A percentile compares a stretch with the other conserved stretches of the same genome.
These are phyloP conservation scores for Globisporangium nunn DNA, from an alignment of 352 stramenopile genomes.

Conservation along the genomic window DNA sequence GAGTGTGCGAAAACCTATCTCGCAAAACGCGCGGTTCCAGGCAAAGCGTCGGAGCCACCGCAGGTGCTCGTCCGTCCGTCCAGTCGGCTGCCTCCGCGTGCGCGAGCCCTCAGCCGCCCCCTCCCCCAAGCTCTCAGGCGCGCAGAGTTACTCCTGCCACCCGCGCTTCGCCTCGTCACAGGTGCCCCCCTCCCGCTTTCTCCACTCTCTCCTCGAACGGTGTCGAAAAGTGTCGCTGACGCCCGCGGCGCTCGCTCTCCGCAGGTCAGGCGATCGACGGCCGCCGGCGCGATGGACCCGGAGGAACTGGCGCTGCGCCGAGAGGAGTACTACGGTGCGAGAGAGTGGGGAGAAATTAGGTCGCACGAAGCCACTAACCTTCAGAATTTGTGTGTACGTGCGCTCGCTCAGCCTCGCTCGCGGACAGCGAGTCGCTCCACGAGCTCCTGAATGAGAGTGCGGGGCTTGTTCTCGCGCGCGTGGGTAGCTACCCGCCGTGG, in stretches of 20 bases:
- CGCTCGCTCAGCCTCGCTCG: constrained; percentile 40
- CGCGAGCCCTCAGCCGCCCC: too few relatives aligned
- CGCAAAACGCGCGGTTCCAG: too few relatives aligned
- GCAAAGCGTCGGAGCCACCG: too few relatives aligned
- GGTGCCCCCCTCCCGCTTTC: not conserved
- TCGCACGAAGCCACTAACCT: not conserved
- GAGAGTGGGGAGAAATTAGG: not conserved
- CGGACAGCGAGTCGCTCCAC: constrained; percentile 49
- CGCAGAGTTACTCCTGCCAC: not conserved
- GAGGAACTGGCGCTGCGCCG: constrained; percentile 34
- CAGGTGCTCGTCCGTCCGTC: too few relatives aligned
- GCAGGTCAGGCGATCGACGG: not conserved
- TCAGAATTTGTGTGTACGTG: not conserved
- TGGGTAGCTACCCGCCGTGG: constrained; percentile 79
- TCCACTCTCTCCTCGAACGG: not conserved
- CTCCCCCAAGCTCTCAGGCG: not conserved
- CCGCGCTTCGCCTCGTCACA: not conserved
- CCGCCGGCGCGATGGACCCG: constrained; percentile 19
- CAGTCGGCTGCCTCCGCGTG: too few relatives aligned
- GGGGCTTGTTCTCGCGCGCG: constrained; percentile 68
- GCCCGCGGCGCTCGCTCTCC: not conserved
- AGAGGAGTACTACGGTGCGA: constrained; percentile 47
- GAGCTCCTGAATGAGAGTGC: constrained; percentile 69
- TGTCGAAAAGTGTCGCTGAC: not conserved
- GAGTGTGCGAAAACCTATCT: too few relatives aligned